A percentile compares a stretch with the other conserved stretches of the same genome.
phyloP scores from a whole-genome alignment of 371 early-diverging fungal genomes.

The Zychaea mexicana region DNA sequence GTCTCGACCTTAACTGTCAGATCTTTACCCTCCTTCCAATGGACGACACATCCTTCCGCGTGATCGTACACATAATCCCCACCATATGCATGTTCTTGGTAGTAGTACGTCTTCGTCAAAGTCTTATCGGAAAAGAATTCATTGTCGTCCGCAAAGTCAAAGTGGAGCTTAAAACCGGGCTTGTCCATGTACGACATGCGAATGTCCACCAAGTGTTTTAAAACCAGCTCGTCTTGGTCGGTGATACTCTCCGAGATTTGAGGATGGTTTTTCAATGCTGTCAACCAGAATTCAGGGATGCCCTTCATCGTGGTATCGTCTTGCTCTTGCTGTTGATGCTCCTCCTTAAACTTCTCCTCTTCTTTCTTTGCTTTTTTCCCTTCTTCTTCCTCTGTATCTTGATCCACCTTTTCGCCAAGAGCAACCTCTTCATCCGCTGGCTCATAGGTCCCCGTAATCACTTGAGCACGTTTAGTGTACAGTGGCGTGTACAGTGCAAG shows the following conservation, averaged over 20 bases:
- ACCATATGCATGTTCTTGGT: slow-evolving; percentile 70
- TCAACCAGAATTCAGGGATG: slow-evolving; percentile 94
- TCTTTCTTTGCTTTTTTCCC: slow-evolving; percentile 22
- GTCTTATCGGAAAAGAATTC: slow-evolving; percentile 84
- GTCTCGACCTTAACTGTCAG: slow-evolving; percentile 89
- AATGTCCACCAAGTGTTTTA: slow-evolving; percentile 86
- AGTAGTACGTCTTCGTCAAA: slow-evolving; percentile 91
- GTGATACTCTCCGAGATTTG: slow-evolving; percentile 82
- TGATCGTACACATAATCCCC: slow-evolving; percentile 88
- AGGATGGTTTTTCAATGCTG: slow-evolving; percentile 84
- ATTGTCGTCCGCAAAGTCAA: slow-evolving; percentile 88
- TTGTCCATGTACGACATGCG: slow-evolving; percentile 80
- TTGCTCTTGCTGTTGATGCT: slow-evolving; percentile 21
- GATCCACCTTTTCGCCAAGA: slow-evolving; percentile 62
- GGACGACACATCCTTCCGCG: slow-evolving; percentile 86
- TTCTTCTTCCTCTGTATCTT: slow-evolving; percentile 50
- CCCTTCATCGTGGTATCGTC: slow-evolving; percentile 34
- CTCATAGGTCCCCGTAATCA: slow-evolving; percentile 79
- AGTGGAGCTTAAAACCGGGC: slow-evolving; percentile 93
- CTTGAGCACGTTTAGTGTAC: slow-evolving; percentile 82
- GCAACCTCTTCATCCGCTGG: slow-evolving; percentile 88
- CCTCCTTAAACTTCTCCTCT: slow-evolving; percentile 30
- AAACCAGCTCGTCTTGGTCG: slow-evolving; percentile 84
- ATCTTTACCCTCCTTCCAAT: slow-evolving; percentile 97
- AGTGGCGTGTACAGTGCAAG: slow-evolving; percentile 79